Evolutionary conservation across 2,329 filamentous ascomycete species (phyloP).

Genomic region (Tolypocladium endophyticum): DNA sequence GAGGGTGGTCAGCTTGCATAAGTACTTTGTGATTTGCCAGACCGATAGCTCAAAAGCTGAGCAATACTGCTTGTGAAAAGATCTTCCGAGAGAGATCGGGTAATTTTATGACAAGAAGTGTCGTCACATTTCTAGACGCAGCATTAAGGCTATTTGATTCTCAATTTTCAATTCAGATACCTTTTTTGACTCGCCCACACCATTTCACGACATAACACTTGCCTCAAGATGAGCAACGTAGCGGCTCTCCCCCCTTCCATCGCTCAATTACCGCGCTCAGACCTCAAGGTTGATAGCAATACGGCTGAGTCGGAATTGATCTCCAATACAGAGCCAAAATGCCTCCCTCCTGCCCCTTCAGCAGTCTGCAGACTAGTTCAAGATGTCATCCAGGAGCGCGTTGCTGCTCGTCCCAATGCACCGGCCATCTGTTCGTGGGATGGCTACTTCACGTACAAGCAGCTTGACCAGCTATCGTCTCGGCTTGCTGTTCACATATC

Average conservation of each 20-base stretch:
- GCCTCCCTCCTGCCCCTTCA: background rate
- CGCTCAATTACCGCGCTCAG: background rate
- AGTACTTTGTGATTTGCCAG: background rate
- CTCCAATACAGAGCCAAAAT: background rate
- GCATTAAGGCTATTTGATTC: background rate
- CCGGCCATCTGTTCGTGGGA: background rate
- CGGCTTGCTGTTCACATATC: background rate
- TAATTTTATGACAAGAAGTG: background rate
- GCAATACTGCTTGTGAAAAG: background rate
- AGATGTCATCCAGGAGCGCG: background rate
- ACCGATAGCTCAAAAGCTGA: too few species aligned
- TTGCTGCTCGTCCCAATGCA: background rate
- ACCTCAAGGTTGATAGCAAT: background rate
- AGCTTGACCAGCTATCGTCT: background rate
- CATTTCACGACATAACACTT: background rate
- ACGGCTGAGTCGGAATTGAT: background rate
- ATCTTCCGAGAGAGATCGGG: background rate
- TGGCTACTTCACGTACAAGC: background rate
- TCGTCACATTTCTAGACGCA: too few species aligned
- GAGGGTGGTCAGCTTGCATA: background rate
- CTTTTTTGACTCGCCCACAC: background rate
- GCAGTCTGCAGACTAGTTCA: background rate
- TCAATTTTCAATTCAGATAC: background rate
- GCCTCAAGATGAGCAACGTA: background rate
- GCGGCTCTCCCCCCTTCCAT: background rate